phyloP scores from a whole-genome alignment of 2,329 filamentous ascomycete species.

The Xylaria polymorpha region DNA sequence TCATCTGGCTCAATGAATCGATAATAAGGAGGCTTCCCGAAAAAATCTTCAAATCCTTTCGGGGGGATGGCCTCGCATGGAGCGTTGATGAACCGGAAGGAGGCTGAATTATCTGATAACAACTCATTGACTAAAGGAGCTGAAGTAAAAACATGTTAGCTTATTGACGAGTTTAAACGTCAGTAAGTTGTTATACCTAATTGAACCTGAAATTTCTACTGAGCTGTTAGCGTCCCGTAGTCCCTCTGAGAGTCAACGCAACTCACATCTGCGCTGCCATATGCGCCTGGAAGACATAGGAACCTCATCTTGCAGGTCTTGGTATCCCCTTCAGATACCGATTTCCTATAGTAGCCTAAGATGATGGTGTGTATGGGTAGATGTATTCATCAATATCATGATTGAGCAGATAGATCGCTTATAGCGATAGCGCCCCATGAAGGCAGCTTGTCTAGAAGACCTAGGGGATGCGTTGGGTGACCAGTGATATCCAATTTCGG shows the following conservation, averaged over 20 bases:
- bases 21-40: conserved; percentile 66
- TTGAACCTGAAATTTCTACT: conserved; percentile 67
- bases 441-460: conserved; percentile 27
- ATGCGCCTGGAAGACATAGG: conserved; percentile 68
- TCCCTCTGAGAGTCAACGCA: conserved; percentile 21
- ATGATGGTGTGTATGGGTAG: conserved; percentile 29
- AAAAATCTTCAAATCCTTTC: conserved; percentile 66
- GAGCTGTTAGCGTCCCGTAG: conserved; percentile 29
- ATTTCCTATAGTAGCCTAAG: conserved; percentile 29
- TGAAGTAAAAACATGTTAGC: conserved; percentile 44
- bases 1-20: conserved; percentile 65
- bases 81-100: conserved; percentile 65
- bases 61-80: conserved; percentile 63
- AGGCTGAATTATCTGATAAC: conserved; percentile 57
- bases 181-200: conserved; percentile 53
- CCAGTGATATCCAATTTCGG: conserved; percentile 9
- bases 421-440: conserved; percentile 34
- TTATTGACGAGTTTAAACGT: conserved; percentile 18
- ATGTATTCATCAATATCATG: conserved; percentile 11
- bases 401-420: conserved; percentile 28
- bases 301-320: conserved; percentile 61
- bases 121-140: conserved; percentile 63
- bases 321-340: conserved; percentile 8
- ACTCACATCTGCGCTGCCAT: conserved; percentile 62
- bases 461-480: neutral